A percentile compares a stretch with the other conserved stretches of the same genome.
Evolutionary conservation across 345 rosid species (phyloP).

Genomic region (Barbarea vulgaris): DNA sequence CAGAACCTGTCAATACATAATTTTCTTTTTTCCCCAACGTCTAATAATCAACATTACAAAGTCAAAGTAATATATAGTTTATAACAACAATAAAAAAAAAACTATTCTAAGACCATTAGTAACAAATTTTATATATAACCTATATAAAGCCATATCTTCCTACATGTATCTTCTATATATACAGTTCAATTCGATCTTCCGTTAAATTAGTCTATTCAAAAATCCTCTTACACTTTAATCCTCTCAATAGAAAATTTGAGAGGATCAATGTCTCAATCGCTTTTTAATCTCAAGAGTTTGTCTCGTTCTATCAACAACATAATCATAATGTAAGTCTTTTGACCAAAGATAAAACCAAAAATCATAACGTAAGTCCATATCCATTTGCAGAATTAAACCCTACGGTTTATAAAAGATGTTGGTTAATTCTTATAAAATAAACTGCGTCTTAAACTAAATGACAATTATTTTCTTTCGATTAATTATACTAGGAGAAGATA

Average conservation of each 20-base stretch:
- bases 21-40: background rate
- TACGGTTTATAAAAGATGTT: background rate
- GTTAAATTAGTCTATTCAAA: background rate
- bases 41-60: conserved; percentile 22
- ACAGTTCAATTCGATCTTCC: background rate
- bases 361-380: conserved; percentile 9
- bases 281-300: conserved; percentile 19
- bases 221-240: background rate
- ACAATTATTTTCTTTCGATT: background rate
- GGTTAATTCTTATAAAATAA: background rate
- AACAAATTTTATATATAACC: conserved; percentile 4
- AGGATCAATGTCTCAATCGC: conserved; percentile 25
- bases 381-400: conserved; percentile 2
- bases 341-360: background rate
- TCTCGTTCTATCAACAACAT: conserved; percentile 15
- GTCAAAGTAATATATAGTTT: conserved; percentile 30
- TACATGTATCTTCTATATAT: background rate
- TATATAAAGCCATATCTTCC: background rate
- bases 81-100: background rate
- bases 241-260: background rate
- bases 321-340: conserved; percentile 14
- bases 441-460: background rate
- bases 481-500: conserved; percentile 16
- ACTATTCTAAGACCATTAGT: background rate
- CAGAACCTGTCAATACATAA: background rate